Evolutionary conservation across 2,329 filamentous ascomycete species (phyloP), one percentile per base, ranked within the genome.

Genomic region (Colletotrichum salicis): DNA sequence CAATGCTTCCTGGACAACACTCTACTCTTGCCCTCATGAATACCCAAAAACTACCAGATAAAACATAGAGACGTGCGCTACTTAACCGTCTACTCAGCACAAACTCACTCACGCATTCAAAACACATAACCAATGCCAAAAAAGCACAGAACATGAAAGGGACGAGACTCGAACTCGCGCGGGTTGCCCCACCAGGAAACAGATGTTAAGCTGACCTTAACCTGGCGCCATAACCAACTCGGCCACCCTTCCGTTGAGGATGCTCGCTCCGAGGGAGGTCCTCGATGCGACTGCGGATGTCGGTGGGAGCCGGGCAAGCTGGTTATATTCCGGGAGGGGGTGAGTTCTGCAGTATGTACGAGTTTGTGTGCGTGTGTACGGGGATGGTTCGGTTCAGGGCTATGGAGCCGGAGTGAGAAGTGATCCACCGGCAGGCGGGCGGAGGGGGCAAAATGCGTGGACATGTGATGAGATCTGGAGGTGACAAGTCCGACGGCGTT

Each of bases 181-280:
- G 69, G 69, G 69, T 71, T 71, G 69, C 69, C 69, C 69, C 69
- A 71, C 69, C 69, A 71, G 69, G 69, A 71, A 71, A 71, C 69
- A 71, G 64, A 71, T 71, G 64, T 68, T 64, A 71, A 71, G 64
- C 58, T 71, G 69, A 69, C 69, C 69, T 69, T 64, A 64, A 71
- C 64, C 64, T 69, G 65, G 69, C 69, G 69, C 69, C 69, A 71
- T 71, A 71, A 71, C 69, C 69, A 71, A 71, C 69, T 71, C 69
- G 69, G 69, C 69, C 69, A 71, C 69, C 69, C 69, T 71, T 64
- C 69, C 69, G 54, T 54, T 54, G 13, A n/a, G 22, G 22, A 54
- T 63, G 22, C 45, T 33, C 4, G 22, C 22, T 15, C 8, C 19
- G 41, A 48, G 41, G 19, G 24, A 2, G 52, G 54, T 64, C 37